A percentile compares a stretch with the other conserved stretches of the same genome.
phyloP scores from a whole-genome alignment of 257 asterid species.

The Jacaranda copaia region DNA sequence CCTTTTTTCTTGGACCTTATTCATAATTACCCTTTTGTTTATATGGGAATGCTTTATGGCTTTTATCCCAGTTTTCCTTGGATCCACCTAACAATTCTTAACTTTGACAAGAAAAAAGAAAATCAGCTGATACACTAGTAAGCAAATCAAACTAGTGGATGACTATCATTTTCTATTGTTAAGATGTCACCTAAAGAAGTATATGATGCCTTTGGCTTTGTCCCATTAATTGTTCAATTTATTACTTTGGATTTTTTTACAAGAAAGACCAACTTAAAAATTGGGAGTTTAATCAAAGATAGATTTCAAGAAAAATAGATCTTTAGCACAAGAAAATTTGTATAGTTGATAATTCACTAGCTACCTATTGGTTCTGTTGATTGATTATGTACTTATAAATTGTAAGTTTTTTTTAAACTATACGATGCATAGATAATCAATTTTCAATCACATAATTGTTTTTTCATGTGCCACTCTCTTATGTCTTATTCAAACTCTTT shows the following conservation, averaged over 20 bases:
- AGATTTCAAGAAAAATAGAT: neutral
- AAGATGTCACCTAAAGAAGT: slow-evolving; percentile 5
- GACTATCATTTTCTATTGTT: slow-evolving; percentile 7
- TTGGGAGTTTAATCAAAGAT: neutral
- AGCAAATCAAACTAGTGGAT: slow-evolving; percentile 26
- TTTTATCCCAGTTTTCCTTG: slow-evolving; percentile 18
- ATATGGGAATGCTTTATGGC: slow-evolving; percentile 12
- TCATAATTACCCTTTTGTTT: slow-evolving; percentile 40
- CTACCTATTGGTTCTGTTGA: neutral
- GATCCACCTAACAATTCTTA: slow-evolving; percentile 41
- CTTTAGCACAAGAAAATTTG: neutral
- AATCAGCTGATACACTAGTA: neutral
- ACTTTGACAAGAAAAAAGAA: slow-evolving; percentile 14
- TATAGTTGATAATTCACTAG: neutral
- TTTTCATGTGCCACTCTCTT: neutral
- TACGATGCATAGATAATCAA: neutral
- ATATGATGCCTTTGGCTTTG: neutral
- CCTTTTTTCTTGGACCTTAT: slow-evolving; percentile 28
- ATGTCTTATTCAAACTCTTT: neutral
- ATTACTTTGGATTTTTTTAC: neutral
- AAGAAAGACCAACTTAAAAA: neutral
- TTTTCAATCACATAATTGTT: neutral
- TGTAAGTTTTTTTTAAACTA: neutral
- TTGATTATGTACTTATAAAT: neutral
- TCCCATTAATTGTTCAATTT: neutral